phyloP scores from a whole-genome alignment of 2,329 filamentous ascomycete species.

The Beauveria sp. region DNA sequence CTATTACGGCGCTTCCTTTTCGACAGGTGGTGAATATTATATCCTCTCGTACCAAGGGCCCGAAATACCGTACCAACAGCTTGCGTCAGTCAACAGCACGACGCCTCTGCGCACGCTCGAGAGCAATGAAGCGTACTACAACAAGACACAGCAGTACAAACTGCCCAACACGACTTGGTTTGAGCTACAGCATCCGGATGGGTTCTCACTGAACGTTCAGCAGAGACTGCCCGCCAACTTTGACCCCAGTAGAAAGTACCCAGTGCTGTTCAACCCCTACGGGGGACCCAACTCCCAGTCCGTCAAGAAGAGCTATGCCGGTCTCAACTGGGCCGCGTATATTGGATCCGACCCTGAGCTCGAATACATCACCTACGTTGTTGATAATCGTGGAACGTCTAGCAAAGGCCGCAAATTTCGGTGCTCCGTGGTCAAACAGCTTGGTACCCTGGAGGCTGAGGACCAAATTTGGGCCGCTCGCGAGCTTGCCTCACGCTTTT shows the following conservation, averaged over 20 bases:
- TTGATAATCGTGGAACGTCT: conserved; percentile 62
- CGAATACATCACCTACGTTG: conserved; percentile 58
- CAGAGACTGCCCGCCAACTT: conserved; percentile 59
- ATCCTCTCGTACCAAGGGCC: conserved; percentile 58
- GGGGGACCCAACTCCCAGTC: conserved; percentile 59
- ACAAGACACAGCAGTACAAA: conserved; percentile 49
- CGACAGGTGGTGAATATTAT: conserved; percentile 53
- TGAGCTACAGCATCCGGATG: conserved; percentile 53
- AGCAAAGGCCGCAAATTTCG: conserved; percentile 57
- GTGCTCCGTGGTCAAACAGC: conserved; percentile 45
- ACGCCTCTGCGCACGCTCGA: conserved; percentile 50
- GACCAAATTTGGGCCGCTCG: conserved; percentile 63
- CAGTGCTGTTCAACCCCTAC: conserved; percentile 59
- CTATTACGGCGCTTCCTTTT: conserved; percentile 59
- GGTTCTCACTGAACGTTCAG: conserved; percentile 56
- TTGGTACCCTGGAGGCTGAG: conserved; percentile 55
- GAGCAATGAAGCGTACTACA: conserved; percentile 49
- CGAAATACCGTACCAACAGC: conserved; percentile 61
- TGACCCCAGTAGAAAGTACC: conserved; percentile 54
- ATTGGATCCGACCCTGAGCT: conserved; percentile 60
- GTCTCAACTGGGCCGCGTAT: conserved; percentile 53
- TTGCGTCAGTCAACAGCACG: conserved; percentile 50
- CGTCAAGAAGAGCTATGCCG: conserved; percentile 48
- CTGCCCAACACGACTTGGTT: conserved; percentile 58
- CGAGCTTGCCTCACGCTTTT: conserved; percentile 39